Evolutionary conservation across 176 grass and related monocot genomes (phyloP).

Genomic region (Saccharum officinarum): DNA sequence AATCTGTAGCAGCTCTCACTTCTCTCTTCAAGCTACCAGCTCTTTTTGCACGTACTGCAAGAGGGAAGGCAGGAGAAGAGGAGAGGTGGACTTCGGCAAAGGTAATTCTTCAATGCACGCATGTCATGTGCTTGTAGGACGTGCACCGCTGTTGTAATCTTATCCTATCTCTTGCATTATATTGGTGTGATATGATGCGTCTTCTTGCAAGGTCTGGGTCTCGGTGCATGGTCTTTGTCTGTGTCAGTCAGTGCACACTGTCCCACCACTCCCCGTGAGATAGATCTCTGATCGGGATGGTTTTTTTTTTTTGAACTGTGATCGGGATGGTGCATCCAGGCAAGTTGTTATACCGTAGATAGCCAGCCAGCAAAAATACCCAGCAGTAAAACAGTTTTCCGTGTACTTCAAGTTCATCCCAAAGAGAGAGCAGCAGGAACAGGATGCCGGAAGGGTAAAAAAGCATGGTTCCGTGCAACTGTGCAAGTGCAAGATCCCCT

Average conservation of each 20-base stretch:
- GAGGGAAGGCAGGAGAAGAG: background rate
- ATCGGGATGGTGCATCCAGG: conserved; percentile 4
- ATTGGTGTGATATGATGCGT: background rate
- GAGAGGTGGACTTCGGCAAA: background rate
- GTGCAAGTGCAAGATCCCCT: background rate
- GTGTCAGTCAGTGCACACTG: background rate
- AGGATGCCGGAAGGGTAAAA: background rate
- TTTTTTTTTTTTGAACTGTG: background rate
- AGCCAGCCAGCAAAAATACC: background rate
- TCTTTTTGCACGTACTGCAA: background rate
- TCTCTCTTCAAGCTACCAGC: background rate
- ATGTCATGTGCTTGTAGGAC: background rate
- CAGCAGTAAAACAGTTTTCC: background rate
- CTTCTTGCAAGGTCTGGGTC: background rate
- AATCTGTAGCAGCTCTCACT: background rate
- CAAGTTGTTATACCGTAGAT: background rate
- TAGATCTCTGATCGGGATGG: conserved; percentile 12
- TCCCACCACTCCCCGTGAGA: background rate
- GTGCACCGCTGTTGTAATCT: background rate
- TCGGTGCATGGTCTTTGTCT: background rate
- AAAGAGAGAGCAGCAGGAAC: background rate
- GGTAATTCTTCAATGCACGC: conserved; percentile 1
- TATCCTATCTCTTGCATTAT: background rate
- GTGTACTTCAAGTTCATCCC: background rate
- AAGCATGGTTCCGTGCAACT: background rate